These are phyloP conservation scores for Mariannaea elegans DNA, from an alignment of 2,329 filamentous ascomycete species.

Conservation along the genomic window DNA sequence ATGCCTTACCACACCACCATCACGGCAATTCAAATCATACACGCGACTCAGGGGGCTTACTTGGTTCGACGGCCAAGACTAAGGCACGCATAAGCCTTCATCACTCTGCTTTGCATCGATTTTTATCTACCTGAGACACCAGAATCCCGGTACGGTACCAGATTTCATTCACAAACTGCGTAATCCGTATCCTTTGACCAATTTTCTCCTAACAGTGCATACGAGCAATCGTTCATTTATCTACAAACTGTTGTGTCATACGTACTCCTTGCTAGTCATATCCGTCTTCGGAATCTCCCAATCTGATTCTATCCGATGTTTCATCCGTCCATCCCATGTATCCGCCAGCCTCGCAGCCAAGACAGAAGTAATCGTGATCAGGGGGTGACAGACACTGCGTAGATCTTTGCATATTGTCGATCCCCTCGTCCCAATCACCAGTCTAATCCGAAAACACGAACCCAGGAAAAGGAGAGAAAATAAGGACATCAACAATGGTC, in stretches of 20 bases:
- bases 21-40: neutral
- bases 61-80: neutral
- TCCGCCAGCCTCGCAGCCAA: neutral
- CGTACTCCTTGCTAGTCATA: neutral
- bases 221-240: too few relatives aligned
- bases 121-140: slow-evolving; percentile 22
- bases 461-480: slow-evolving; percentile 8
- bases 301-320: neutral
- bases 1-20: neutral
- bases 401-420: neutral
- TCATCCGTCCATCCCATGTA: neutral
- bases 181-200: too few relatives aligned
- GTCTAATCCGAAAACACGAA: slow-evolving; percentile 8
- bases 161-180: too few relatives aligned
- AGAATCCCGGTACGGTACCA: neutral
- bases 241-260: neutral
- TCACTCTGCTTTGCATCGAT: slow-evolving; percentile 9
- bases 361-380: neutral
- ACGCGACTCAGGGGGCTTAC: neutral
- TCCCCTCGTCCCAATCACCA: neutral
- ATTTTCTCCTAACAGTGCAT: too few relatives aligned
- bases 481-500: slow-evolving; percentile 10
- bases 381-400: neutral
- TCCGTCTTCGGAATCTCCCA: neutral
- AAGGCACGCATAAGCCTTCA: slow-evolving; percentile 15